Base-by-base conservation (phyloP, 2,329 filamentous ascomycete species). In the Colletotrichum incanum region DNA sequence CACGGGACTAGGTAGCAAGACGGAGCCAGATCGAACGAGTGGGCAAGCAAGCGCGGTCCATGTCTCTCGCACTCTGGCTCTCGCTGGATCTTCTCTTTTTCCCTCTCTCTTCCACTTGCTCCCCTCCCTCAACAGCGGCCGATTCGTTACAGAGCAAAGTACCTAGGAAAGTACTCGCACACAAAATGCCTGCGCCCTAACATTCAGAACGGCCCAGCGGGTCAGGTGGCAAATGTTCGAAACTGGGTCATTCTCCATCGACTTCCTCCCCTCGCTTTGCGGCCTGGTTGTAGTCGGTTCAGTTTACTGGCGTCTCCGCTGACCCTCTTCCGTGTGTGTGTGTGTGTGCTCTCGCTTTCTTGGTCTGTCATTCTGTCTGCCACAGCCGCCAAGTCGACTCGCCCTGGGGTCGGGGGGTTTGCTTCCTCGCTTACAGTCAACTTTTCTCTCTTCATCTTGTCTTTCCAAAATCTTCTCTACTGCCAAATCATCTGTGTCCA, bases 201-300 rank as follows among this genome's bases (percentile, higher is more conserved):
- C 55, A 54, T n/a, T 60, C 55, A 39, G 52, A 67, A 64, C 47
- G 63, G 64, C 41, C 43, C 49, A 31, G 68, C 63, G 67, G 67
- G 67, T 71, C 63, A 12, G 62, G 68, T 71, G 68, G 68, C 68
- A 67, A 67, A 71, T 58, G 34, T 26, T 39, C 45, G 49, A 59
- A 31, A 70, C 56, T 69, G 65, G 52, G 52, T 59, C 67, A 31
- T 20, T 52, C 43, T 47, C 61, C 62, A 70, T 59, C 31, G 52
- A 41, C 18, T 39, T 16, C 62, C 47, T 62, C 64, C 64, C 52
- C 56, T 63, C 56, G 45, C 43, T 47, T 11, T 54, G 34, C 23
- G 16, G 18, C 12, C 43, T 45, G 28, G 31, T 59, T 20, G 9
- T 55, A 11, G 26, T 55, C 28, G 20, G n/a, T 54, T 62, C 31